Conservation (phyloP, 2,329 filamentous ascomycete species). For the Arthrobotrys pseudoclavata region DNA sequence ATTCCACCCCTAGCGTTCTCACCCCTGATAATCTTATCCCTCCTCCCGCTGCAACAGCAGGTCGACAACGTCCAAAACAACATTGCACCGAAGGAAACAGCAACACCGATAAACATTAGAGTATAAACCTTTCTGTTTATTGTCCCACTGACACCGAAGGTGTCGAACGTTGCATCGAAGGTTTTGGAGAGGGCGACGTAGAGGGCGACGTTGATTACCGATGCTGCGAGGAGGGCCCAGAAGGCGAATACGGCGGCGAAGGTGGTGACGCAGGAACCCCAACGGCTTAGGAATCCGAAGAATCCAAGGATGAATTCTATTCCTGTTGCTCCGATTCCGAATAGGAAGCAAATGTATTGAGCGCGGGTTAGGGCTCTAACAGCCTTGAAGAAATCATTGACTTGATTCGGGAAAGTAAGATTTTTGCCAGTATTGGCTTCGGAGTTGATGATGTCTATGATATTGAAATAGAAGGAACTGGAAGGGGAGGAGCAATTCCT, state of each 20-base stretch:
- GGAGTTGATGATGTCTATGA: slow-evolving; percentile 76
- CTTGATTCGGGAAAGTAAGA: slow-evolving; percentile 76
- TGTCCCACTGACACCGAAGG: slow-evolving; percentile 77
- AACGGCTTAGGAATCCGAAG: slow-evolving; percentile 71
- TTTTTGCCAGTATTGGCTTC: slow-evolving; percentile 71
- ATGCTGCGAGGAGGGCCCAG: slow-evolving; percentile 73
- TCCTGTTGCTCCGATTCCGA: slow-evolving; percentile 87
- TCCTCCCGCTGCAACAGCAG: slow-evolving; percentile 87
- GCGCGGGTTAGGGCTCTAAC: slow-evolving; percentile 80
- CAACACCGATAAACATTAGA: slow-evolving; percentile 82
- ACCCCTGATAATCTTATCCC: slow-evolving; percentile 61
- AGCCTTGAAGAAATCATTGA: slow-evolving; percentile 77
- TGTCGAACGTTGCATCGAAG: slow-evolving; percentile 76
- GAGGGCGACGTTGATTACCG: slow-evolving; percentile 80
- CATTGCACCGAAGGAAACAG: slow-evolving; percentile 79
- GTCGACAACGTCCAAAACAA: slow-evolving; percentile 93
- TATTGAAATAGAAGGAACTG: slow-evolving; percentile 82
- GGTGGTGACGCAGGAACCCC: slow-evolving; percentile 85
- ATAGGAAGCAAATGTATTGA: slow-evolving; percentile 78
- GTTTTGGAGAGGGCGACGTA: slow-evolving; percentile 78
- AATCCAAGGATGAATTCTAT: slow-evolving; percentile 62
- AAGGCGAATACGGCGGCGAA: slow-evolving; percentile 77
- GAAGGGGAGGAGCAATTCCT: slow-evolving; percentile 77
- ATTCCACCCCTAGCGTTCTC: slow-evolving; percentile 42
- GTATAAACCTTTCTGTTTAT: slow-evolving; percentile 79